A percentile compares a stretch with the other conserved stretches of the same genome.
Conservation (phyloP, 1,139 yeast species). For the Sugiyamaella castrensis region DNA sequence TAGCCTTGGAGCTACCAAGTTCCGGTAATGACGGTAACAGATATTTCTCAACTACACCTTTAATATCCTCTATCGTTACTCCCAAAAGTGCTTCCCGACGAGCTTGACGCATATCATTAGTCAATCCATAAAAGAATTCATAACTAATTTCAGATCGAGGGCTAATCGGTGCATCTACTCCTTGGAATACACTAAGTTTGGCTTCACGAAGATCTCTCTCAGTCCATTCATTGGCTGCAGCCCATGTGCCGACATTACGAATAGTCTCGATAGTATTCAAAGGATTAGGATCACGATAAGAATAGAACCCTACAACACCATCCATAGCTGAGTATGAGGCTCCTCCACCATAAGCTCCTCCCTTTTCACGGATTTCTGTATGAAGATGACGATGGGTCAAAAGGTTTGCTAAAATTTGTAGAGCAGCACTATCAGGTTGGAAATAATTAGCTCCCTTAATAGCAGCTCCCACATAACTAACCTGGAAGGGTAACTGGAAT, state of each 20-base stretch:
- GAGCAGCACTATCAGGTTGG: constrained; percentile 74
- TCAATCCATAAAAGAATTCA: constrained; percentile 64
- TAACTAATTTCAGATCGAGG: constrained; percentile 73
- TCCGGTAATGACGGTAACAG: constrained; percentile 38
- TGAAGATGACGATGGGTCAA: constrained; percentile 82
- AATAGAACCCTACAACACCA: constrained; percentile 77
- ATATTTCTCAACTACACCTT: constrained; percentile 60
- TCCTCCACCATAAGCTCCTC: constrained; percentile 99
- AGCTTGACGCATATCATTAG: constrained; percentile 75
- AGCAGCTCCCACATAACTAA: constrained; percentile 75
- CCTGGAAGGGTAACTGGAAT: constrained; percentile 82
- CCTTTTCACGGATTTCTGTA: constrained; percentile 87
- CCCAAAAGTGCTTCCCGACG: constrained; percentile 73
- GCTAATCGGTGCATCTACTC: constrained; percentile 85
- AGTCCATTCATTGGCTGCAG: constrained; percentile 50
- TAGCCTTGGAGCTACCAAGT: constrained; percentile 24
- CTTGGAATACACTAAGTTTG: constrained; percentile 83
- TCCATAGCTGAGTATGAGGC: constrained; percentile 77
- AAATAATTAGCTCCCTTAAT: constrained; percentile 64
- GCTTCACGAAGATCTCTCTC: constrained; percentile 79
- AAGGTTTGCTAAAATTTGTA: constrained; percentile 78
- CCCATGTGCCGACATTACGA: constrained; percentile 54
- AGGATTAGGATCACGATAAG: constrained; percentile 93
- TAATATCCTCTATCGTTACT: constrained; percentile 60
- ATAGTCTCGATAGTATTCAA: constrained; percentile 63